Conservation (phyloP, 441 rosid species). For the Eruca vesicaria region DNA sequence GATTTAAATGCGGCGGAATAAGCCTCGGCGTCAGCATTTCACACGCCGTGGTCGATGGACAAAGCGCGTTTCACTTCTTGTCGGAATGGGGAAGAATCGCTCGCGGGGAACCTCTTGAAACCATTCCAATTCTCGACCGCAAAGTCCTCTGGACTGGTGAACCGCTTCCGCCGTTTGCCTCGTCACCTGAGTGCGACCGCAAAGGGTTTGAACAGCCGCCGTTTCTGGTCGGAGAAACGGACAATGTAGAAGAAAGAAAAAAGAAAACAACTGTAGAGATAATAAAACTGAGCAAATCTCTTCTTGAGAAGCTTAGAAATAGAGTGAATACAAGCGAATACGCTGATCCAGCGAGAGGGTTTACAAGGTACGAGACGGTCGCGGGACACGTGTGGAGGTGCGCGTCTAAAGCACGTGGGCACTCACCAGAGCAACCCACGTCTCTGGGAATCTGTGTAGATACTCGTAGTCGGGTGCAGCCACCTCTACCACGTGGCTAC, state of each 20-base stretch:
- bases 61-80: conserved; percentile 53
- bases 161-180: conserved; percentile 22
- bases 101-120: conserved; percentile 38
- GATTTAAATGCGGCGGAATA: conserved; percentile 56
- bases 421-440: conserved; percentile 47
- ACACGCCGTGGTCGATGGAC: conserved; percentile 60
- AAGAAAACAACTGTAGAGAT: conserved; percentile 45
- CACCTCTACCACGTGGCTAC: conserved; percentile 39
- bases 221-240: conserved; percentile 39
- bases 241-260: conserved; percentile 39
- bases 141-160: conserved; percentile 38
- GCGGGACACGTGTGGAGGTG: conserved; percentile 59
- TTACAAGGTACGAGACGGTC: conserved; percentile 49
- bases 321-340: conserved; percentile 26
- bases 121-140: conserved; percentile 41
- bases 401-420: conserved; percentile 56
- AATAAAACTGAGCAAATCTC: conserved; percentile 40
- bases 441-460: conserved; percentile 39
- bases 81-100: conserved; percentile 54
- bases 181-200: conserved; percentile 23
- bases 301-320: conserved; percentile 45
- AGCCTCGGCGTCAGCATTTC: conserved; percentile 44
- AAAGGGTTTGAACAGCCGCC: conserved; percentile 47
- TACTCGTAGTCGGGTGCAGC: conserved; percentile 34
- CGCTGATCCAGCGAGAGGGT: conserved; percentile 28